phyloP scores from a whole-genome alignment of 2,329 filamentous ascomycete species.

The Fusarium sp. region DNA sequence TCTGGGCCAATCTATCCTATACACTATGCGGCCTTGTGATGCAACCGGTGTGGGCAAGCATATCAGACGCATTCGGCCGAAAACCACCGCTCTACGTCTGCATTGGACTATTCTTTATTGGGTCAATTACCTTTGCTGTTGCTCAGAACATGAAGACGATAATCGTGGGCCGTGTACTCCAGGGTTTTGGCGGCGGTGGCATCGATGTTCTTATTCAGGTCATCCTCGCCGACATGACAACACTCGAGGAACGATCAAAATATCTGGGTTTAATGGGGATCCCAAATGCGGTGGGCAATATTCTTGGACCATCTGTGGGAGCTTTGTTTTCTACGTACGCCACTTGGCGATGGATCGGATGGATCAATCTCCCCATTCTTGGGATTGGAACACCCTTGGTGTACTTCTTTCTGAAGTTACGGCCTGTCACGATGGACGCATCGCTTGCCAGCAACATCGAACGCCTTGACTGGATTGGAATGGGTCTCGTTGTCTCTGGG shows the following conservation, averaged over 20 bases:
- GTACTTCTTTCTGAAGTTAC: slow-evolving; percentile 11
- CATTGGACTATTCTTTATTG: not conserved
- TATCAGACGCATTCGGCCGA: slow-evolving; percentile 14
- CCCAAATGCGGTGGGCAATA: slow-evolving; percentile 6
- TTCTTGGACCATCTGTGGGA: not conserved
- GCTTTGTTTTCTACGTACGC: slow-evolving; percentile 2
- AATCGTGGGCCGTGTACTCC: slow-evolving; percentile 7
- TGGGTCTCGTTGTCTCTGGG: not conserved
- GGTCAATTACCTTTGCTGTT: slow-evolving; percentile 9
- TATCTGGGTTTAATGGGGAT: slow-evolving; percentile 12
- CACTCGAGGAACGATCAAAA: not conserved
- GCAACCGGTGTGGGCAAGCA: slow-evolving; percentile 16
- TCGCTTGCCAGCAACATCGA: not conserved
- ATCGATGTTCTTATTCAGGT: slow-evolving; percentile 13
- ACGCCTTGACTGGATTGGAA: slow-evolving; percentile 17
- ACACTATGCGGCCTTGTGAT: slow-evolving; percentile 15
- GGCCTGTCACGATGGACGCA: not conserved
- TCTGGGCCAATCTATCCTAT: slow-evolving; percentile 14
- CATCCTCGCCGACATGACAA: slow-evolving; percentile 15
- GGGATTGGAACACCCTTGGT: slow-evolving; percentile 4
- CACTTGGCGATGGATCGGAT: slow-evolving; percentile 19
- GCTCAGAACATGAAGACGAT: slow-evolving; percentile 8
- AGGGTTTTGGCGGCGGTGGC: slow-evolving; percentile 11
- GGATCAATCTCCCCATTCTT: slow-evolving; percentile 10
- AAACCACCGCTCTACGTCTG: slow-evolving; percentile 10